Base-by-base conservation (phyloP, 2,329 filamentous ascomycete species). In the Penicillium sp. region DNA sequence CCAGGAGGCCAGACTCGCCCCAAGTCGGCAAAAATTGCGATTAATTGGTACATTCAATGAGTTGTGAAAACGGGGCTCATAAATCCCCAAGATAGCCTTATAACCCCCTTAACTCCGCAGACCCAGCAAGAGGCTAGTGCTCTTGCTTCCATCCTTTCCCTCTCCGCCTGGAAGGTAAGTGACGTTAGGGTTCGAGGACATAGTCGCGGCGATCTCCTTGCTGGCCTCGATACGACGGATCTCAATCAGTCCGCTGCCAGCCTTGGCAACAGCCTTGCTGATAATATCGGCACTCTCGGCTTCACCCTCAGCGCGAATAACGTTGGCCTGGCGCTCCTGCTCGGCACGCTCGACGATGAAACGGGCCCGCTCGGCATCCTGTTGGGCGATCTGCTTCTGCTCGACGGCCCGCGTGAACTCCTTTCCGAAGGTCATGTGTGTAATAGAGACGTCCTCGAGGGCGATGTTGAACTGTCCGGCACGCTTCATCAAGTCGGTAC, bases 301-400 rank as follows among this genome's bases (percentile, higher is more conserved):
- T 79, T 99, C 94, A 74, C 94, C 94, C 84, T 99, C 94, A 50
- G 94, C 94, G 55, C 94, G 86, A 77, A 99, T 99, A 70, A 99
- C 94, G 79, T 94, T 97, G 67, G 94, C 94, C 80, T 99, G 94
- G 69, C 94, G 85, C 81, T 99, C 94, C 82, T 99, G 94, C 84
- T 99, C 94, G 59, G 94, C 94, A 76, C 91, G 91, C 84, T 99
- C 94, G 74, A 99, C 94, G 67, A 99, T 95, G 82, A 99, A 99
- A 65, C 94, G 86, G 47, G 94, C 94, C 64, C 94, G 86, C 83
- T 99, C 94, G 62, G 94, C 94, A 73, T 99, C 94, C 79, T 99
- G 94, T 81, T 99, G 94, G 54, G 94, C 94, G 76, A 99, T 99
- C 83, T 99, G 94, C 87, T 99, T 99, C 85, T 99, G 94, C 81